Conservation (phyloP, 2,329 filamentous ascomycete species). For the Epichloe elymi region DNA sequence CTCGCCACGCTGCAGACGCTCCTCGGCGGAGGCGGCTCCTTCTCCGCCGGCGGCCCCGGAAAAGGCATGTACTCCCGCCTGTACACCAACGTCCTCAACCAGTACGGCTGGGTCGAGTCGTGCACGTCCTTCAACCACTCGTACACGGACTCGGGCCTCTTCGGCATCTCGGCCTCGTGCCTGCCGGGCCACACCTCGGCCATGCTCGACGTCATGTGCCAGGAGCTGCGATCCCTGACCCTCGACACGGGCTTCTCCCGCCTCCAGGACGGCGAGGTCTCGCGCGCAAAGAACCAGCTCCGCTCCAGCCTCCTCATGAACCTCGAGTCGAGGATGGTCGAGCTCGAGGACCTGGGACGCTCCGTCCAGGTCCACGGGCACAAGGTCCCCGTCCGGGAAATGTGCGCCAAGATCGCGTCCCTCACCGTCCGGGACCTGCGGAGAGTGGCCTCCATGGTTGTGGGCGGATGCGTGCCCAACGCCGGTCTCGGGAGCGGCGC, state of each 20-base stretch:
- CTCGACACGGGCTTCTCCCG: conserved; percentile 61
- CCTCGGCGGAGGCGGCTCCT: conserved; percentile 89
- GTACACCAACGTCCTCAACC: conserved; percentile 95
- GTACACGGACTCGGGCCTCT: conserved; percentile 90
- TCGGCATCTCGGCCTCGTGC: conserved; percentile 84
- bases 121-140: conserved; percentile 96
- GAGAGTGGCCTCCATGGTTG: conserved; percentile 65
- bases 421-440: conserved; percentile 71
- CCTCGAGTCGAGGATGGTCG: conserved; percentile 91
- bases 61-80: conserved; percentile 99
- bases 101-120: conserved; percentile 93
- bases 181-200: conserved; percentile 60
- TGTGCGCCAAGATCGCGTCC: conserved; percentile 76
- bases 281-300: conserved; percentile 92
- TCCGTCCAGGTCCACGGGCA: conserved; percentile 94
- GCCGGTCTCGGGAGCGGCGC: conserved; percentile 66
- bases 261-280: conserved; percentile 65
- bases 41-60: conserved; percentile 88
- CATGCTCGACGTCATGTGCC: conserved; percentile 94
- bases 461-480: conserved; percentile 67
- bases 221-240: conserved; percentile 68
- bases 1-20: conserved; percentile 91
- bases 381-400: conserved; percentile 84
- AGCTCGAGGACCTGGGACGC: conserved; percentile 86
- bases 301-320: conserved; percentile 90